Conservation (phyloP, 1,284 basidiomycete genomes). For the Cerioporus squamosus region DNA sequence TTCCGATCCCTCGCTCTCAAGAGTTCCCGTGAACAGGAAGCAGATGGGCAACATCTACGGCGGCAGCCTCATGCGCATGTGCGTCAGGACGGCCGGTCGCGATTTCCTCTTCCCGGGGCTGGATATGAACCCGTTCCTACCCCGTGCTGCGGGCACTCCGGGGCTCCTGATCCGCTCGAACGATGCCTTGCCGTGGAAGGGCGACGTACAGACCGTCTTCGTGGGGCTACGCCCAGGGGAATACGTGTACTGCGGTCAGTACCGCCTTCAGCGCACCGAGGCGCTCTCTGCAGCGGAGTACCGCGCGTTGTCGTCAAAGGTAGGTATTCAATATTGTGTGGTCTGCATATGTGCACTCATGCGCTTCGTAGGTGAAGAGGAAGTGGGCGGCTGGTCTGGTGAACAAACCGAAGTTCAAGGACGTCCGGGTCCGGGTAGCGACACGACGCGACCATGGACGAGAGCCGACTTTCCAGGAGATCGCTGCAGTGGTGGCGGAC, state of each 20-base stretch:
- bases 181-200: constrained; percentile 7
- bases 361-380: not conserved
- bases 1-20: constrained; percentile 7
- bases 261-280: constrained; percentile 6
- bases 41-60: constrained; percentile 19
- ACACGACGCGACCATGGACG: constrained; percentile 12
- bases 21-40: constrained; percentile 9
- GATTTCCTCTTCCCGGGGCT: constrained; percentile 24
- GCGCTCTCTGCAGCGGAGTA: constrained; percentile 25
- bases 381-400: constrained; percentile 11
- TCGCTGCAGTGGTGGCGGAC: not conserved
- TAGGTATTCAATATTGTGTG: not conserved
- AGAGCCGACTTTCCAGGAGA: constrained; percentile 23
- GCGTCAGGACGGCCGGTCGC: constrained; percentile 5
- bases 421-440: constrained; percentile 20
- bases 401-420: constrained; percentile 3
- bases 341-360: not conserved
- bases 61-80: constrained; percentile 13
- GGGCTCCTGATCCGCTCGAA: constrained; percentile 24
- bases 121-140: constrained; percentile 22
- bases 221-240: constrained; percentile 7
- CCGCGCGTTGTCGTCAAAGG: constrained; percentile 9
- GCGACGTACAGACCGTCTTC: constrained; percentile 20
- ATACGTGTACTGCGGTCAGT: constrained; percentile 30
- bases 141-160: constrained; percentile 17